Evolutionary conservation across 805 yeast genomes (phyloP).

Genomic region (Cyberlindnera suaveolens): DNA sequence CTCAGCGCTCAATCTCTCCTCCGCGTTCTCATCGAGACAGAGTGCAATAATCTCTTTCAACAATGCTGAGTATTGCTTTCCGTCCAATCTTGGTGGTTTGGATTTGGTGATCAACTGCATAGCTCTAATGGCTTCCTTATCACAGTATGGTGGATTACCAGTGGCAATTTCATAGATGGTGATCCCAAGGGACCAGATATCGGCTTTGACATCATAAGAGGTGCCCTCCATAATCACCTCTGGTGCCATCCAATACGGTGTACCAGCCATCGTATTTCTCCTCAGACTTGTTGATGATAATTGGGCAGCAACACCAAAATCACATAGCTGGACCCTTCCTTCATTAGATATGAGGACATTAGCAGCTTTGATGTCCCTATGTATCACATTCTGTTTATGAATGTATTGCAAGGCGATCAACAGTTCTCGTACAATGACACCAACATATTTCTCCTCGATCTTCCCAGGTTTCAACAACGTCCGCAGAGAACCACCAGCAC

Average conservation of each 20-base stretch:
- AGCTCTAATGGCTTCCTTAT: slow-evolving; percentile 90
- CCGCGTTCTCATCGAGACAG: slow-evolving; percentile 91
- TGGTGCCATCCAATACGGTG: slow-evolving; percentile 99
- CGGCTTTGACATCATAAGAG: slow-evolving; percentile 84
- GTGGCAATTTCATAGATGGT: slow-evolving; percentile 93
- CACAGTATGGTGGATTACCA: slow-evolving; percentile 96
- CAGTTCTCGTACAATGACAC: slow-evolving; percentile 81
- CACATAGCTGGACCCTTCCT: slow-evolving; percentile 89
- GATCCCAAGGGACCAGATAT: slow-evolving; percentile 95
- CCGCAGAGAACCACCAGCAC: slow-evolving; percentile 84
- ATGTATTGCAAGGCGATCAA: slow-evolving; percentile 72
- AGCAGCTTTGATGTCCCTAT: slow-evolving; percentile 95
- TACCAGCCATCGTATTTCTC: slow-evolving; percentile 92
- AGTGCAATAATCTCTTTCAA: slow-evolving; percentile 86
- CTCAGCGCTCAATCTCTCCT: slow-evolving; percentile 82
- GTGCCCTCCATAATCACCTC: slow-evolving; percentile 93
- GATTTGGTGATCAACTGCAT: slow-evolving; percentile 90
- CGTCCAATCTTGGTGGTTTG: slow-evolving; percentile 93
- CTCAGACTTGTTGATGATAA: slow-evolving; percentile 67
- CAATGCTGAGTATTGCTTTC: slow-evolving; percentile 67
- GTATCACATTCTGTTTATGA: slow-evolving; percentile 87
- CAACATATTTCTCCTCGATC: slow-evolving; percentile 76
- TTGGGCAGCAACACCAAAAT: slow-evolving; percentile 97
- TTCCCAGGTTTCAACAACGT: slow-evolving; percentile 82
- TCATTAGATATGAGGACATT: slow-evolving; percentile 84